Base-by-base conservation (phyloP, 176 grass and related monocot genomes). In the Juncus inflexus region DNA sequence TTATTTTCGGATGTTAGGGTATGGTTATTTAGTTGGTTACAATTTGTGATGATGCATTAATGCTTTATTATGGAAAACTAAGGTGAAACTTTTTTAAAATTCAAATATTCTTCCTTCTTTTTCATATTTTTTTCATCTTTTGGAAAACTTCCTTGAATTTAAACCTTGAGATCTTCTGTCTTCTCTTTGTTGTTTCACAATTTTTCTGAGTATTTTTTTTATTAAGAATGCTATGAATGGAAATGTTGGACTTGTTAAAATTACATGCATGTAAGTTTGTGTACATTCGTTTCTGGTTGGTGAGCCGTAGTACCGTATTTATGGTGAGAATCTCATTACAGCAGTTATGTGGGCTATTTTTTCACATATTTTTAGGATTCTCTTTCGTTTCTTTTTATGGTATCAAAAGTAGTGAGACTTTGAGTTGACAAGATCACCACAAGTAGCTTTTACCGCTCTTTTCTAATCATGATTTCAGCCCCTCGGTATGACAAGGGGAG, bases 341-440 rank as follows among this genome's bases (percentile, higher is more conserved):
- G 35, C 50, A 64, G 82, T 74, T 56, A 49, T 42, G 53, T 37
- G 58, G 58, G 66, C 47, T 55, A 11, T 35, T 72, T 47, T 47
- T 9, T 52, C 13, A 6, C 61, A 47, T 43, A 63, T 63, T 86
- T 76, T 74, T 39, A 72, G 75, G 73, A 37, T 68, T 62, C 56
- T 87, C 76, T 86, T 78, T 77, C 69, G 19, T 80, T 86, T 74
- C 87, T 91, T 87, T 91, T 83, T 75, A 72, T 86, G 77, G 76
- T 67, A 78, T 62, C 63, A 60, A 66, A 75, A 58, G 73, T 62
- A 10, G 58, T 61, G 58, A 66, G 52, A 76, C 75, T 80, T 76
- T 39, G 81, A 83, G 67, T 59, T 71, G 67, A 76, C 71, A 80
- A 41, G 39, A 58, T 56, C 57, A 52, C 38, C 54, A 37, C 14